phyloP scores from a whole-genome alignment of 2,329 filamentous ascomycete genomes.

The Chaetomiaceae sp. region DNA sequence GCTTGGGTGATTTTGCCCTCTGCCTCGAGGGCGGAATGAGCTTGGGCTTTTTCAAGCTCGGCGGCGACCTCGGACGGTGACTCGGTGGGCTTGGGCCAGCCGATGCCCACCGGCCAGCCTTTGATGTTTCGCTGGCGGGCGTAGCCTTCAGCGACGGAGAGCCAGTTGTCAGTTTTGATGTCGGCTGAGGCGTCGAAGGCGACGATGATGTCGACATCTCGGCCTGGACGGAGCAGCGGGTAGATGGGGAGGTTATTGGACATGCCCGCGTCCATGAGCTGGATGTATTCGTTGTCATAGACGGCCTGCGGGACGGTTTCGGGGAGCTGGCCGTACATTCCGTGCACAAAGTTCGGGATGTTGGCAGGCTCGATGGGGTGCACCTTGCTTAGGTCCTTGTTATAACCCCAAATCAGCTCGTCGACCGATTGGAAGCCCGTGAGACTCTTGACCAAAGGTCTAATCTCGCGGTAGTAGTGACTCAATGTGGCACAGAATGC shows the following conservation, averaged over 20 bases:
- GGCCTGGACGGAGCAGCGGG: slow-evolving; percentile 80
- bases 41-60: slow-evolving; percentile 65
- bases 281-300: slow-evolving; percentile 65
- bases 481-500: slow-evolving; percentile 94
- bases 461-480: slow-evolving; percentile 92
- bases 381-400: slow-evolving; percentile 81
- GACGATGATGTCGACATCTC: slow-evolving; percentile 83
- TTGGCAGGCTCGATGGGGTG: slow-evolving; percentile 90
- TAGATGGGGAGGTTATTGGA: slow-evolving; percentile 97
- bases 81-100: slow-evolving; percentile 71
- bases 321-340: slow-evolving; percentile 72
- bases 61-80: slow-evolving; percentile 55
- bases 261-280: slow-evolving; percentile 97
- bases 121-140: slow-evolving; percentile 84
- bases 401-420: slow-evolving; percentile 73
- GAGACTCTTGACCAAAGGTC: slow-evolving; percentile 72
- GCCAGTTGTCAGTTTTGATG: slow-evolving; percentile 91
- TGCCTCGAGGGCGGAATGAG: slow-evolving; percentile 55
- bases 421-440: slow-evolving; percentile 75
- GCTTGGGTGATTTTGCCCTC: slow-evolving; percentile 61
- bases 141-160: slow-evolving; percentile 90
- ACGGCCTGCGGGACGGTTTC: slow-evolving; percentile 74
- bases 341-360: slow-evolving; percentile 84
- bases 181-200: slow-evolving; percentile 95
- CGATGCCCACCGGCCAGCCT: slow-evolving; percentile 91